Conservation (phyloP, 345 rosid genomes). For the Eutrema yunnanense region DNA sequence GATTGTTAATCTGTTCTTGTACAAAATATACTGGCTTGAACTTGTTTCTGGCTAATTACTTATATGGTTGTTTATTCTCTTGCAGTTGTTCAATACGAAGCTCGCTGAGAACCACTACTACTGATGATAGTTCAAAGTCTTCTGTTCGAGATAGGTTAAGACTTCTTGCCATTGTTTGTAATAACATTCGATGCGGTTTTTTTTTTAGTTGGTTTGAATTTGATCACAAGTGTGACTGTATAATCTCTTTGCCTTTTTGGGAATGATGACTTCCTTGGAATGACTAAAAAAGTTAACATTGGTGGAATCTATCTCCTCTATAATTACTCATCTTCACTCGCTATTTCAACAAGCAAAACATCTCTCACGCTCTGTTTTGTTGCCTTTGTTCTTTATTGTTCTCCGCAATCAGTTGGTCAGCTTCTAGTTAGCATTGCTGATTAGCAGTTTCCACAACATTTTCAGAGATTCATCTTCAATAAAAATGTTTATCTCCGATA, state of each 20-base stretch:
- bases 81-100: slow-evolving; percentile 77
- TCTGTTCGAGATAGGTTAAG: not conserved
- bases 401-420: not conserved
- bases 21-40: not conserved
- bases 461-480: not conserved
- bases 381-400: not conserved
- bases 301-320: not conserved
- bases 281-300: not conserved
- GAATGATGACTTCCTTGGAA: not conserved
- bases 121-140: not conserved
- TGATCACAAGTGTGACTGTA: not conserved
- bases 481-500: not conserved
- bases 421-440: too few species aligned
- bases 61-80: not conserved
- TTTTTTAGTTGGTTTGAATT: not conserved
- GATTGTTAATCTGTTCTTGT: not conserved
- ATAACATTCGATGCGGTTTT: not conserved
- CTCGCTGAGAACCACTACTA: slow-evolving; percentile 33
- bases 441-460: too few species aligned
- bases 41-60: not conserved
- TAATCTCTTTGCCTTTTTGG: not conserved
- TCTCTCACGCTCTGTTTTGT: not conserved
- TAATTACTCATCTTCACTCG: not conserved
- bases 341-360: not conserved
- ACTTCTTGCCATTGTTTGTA: not conserved